phyloP scores from a whole-genome alignment of 192 early-diverging fungal genomes.

The Phlyctochytrium bullatum region DNA sequence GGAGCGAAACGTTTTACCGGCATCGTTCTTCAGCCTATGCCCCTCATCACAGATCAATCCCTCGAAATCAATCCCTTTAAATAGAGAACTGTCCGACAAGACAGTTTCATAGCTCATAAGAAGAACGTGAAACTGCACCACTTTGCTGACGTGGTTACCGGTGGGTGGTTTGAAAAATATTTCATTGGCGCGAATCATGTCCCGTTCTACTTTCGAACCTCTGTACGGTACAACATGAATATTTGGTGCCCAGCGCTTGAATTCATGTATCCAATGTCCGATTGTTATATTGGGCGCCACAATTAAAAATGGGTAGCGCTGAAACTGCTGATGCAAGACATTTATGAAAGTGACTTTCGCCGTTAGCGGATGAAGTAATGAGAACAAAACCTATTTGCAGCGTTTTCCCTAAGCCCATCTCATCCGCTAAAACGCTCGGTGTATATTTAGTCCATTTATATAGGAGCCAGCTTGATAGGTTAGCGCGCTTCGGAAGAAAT shows the following conservation, averaged over 20 bases:
- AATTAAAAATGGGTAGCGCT: constrained; percentile 62
- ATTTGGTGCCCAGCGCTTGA: constrained; percentile 67
- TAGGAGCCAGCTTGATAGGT: constrained; percentile 54
- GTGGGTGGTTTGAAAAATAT: constrained; percentile 34
- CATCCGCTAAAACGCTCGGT: constrained; percentile 69
- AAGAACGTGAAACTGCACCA: constrained; percentile 67
- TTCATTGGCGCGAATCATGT: constrained; percentile 53
- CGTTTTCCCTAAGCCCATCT: constrained; percentile 79
- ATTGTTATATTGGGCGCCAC: constrained; percentile 64
- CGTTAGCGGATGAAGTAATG: constrained; percentile 10
- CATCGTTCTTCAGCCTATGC: constrained; percentile 75
- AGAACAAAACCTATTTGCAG: constrained; percentile 56
- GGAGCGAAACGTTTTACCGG: constrained; percentile 51
- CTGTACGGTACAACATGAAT: constrained; percentile 54
- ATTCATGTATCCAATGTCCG: constrained; percentile 72
- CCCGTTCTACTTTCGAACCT: constrained; percentile 44
- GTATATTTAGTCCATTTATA: constrained; percentile 62
- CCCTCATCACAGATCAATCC: constrained; percentile 74
- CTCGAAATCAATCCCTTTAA: constrained; percentile 57
- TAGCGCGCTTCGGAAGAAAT: background rate
- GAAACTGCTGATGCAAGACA: constrained; percentile 42
- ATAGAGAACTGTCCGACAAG: constrained; percentile 39
- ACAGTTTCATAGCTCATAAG: constrained; percentile 64
- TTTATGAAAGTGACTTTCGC: constrained; percentile 51
- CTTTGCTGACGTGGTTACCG: background rate